These are phyloP conservation scores for Cetradonia linearis DNA, from an alignment of 495 filamentous ascomycete species.

Conservation along the genomic window DNA sequence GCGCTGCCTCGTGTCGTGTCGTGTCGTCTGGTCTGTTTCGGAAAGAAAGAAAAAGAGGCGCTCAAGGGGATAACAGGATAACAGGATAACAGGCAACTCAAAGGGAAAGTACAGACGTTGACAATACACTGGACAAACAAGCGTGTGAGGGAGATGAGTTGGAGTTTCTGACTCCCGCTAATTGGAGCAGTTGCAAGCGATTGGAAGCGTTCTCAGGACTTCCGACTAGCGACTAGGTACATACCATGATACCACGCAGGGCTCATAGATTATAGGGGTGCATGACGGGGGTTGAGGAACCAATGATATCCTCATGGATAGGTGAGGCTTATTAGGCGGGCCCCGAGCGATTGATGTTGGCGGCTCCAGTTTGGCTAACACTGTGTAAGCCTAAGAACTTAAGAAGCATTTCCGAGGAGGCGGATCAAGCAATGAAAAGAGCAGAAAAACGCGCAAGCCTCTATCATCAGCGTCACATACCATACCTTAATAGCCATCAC, in stretches of 20 bases:
- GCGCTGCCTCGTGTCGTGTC: neutral
- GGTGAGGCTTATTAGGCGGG: constrained; percentile 10
- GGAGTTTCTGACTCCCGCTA: constrained; percentile 6
- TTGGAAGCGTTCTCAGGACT: neutral
- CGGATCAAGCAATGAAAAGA: constrained; percentile 5
- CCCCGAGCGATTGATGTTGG: constrained; percentile 10
- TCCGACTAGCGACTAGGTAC: constrained; percentile 1
- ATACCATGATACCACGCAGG: too few species aligned
- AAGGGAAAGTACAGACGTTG: neutral
- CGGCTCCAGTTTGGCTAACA: constrained; percentile 7
- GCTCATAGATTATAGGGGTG: neutral
- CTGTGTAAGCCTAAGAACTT: neutral
- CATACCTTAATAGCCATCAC: neutral
- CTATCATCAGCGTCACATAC: neutral
- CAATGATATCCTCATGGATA: constrained; percentile 6
- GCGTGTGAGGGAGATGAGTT: constrained; percentile 2
- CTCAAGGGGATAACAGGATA: neutral
- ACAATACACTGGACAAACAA: neutral
- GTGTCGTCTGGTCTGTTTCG: neutral
- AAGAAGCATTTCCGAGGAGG: constrained; percentile 20
- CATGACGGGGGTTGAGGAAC: constrained; percentile 9
- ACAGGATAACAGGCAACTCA: neutral
- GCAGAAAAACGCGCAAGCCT: constrained; percentile 1
- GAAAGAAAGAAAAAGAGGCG: neutral
- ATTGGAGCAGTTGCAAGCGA: neutral